A percentile compares a stretch with the other conserved stretches of the same genome.
Evolutionary conservation across 2,329 filamentous ascomycete genomes (phyloP).

Genomic region (Cladosporium sphaerospermum): DNA sequence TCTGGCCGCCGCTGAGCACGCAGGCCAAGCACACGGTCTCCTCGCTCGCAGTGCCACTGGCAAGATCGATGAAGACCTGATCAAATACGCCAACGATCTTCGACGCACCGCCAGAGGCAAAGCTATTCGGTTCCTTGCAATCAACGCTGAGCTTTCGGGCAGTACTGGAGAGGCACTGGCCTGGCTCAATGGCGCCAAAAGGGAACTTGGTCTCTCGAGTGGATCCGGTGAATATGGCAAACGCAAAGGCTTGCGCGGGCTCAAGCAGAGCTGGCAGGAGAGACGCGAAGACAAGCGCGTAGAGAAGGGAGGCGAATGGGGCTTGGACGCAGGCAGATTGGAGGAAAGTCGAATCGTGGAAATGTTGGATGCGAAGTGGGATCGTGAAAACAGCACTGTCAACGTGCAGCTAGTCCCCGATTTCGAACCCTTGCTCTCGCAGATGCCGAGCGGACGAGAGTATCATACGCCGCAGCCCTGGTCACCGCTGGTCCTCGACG

Average conservation of each 20-base stretch:
- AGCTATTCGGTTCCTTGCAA: slow-evolving; percentile 82
- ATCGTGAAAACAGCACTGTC: slow-evolving; percentile 88
- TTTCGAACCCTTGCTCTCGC: slow-evolving; percentile 62
- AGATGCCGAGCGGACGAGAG: slow-evolving; percentile 82
- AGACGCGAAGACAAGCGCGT: slow-evolving; percentile 72
- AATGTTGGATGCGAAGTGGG: slow-evolving; percentile 84
- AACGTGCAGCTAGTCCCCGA: slow-evolving; percentile 73
- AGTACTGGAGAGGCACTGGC: slow-evolving; percentile 80
- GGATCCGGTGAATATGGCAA: slow-evolving; percentile 38
- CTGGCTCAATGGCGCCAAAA: slow-evolving; percentile 73
- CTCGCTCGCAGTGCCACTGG: slow-evolving; percentile 38
- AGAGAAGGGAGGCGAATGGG: slow-evolving; percentile 67
- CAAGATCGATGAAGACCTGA: slow-evolving; percentile 58
- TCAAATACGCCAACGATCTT: slow-evolving; percentile 71
- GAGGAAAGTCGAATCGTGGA: slow-evolving; percentile 83
- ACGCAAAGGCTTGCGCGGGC: slow-evolving; percentile 53
- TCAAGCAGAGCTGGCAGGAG: slow-evolving; percentile 71
- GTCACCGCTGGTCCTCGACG: slow-evolving; percentile 58
- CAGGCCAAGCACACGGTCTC: slow-evolving; percentile 59
- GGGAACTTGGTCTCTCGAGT: slow-evolving; percentile 61
- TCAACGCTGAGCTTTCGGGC: slow-evolving; percentile 78
- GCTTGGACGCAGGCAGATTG: slow-evolving; percentile 72
- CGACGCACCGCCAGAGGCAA: slow-evolving; percentile 70
- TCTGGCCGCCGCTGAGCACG: slow-evolving; percentile 81
- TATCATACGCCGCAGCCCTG: slow-evolving; percentile 70